Percentiles rank a stretch among this genome's conserved stretches.
Evolutionary conservation across 805 yeast species (phyloP).

Genomic region (Saturnispora diversa): DNA sequence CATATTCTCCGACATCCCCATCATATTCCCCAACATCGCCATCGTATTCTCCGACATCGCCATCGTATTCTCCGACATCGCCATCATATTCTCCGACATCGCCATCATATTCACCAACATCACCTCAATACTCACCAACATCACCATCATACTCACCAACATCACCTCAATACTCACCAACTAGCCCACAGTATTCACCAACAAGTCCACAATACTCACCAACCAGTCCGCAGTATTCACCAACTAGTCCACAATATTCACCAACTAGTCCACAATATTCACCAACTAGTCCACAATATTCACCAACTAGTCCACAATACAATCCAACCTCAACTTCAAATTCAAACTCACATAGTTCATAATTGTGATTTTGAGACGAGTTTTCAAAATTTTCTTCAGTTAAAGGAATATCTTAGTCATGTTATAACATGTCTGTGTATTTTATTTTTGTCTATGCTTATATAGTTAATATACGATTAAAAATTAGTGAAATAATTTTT

Average conservation of each 20-base stretch:
- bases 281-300: slow-evolving; percentile 75
- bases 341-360: slow-evolving; percentile 42
- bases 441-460: slow-evolving; percentile 9
- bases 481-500: neutral
- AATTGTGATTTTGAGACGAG: neutral
- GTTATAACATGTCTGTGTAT: slow-evolving; percentile 7
- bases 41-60: slow-evolving; percentile 66
- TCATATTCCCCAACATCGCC: slow-evolving; percentile 75
- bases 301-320: slow-evolving; percentile 66
- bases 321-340: slow-evolving; percentile 61
- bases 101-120: slow-evolving; percentile 53
- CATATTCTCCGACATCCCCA: slow-evolving; percentile 58
- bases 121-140: slow-evolving; percentile 55
- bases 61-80: slow-evolving; percentile 54
- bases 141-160: slow-evolving; percentile 58
- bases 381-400: neutral
- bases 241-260: slow-evolving; percentile 61
- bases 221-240: slow-evolving; percentile 72
- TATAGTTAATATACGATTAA: slow-evolving; percentile 10
- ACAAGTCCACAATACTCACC: slow-evolving; percentile 68
- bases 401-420: slow-evolving; percentile 3
- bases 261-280: slow-evolving; percentile 77
- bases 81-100: slow-evolving; percentile 75
- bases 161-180: slow-evolving; percentile 55
- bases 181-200: slow-evolving; percentile 53